These are phyloP conservation scores for Neonectria neomacrospora DNA, from an alignment of 2,329 filamentous ascomycete species.

Conservation along the genomic window DNA sequence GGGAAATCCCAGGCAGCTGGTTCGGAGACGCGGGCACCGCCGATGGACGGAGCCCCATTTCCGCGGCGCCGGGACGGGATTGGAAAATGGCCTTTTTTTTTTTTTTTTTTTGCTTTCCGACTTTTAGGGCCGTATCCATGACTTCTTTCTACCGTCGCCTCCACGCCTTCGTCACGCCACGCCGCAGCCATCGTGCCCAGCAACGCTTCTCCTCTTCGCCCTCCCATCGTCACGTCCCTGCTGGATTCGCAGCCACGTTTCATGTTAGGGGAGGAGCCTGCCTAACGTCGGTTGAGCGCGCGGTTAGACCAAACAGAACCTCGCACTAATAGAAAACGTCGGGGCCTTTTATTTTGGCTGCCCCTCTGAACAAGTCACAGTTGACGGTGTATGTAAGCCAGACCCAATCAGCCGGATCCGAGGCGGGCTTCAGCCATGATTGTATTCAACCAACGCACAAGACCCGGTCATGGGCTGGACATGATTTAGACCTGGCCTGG, in stretches of 20 bases:
- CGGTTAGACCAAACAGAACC: neutral
- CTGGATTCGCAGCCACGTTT: neutral
- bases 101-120: no score
- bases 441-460: conserved; percentile 3
- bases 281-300: neutral
- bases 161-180: conserved; percentile 1
- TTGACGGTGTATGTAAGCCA: conserved; percentile 18
- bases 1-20: conserved; percentile 22
- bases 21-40: conserved; percentile 21
- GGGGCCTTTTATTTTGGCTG: neutral
- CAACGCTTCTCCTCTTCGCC: conserved; percentile 9
- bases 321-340: neutral
- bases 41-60: conserved; percentile 9
- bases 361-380: neutral
- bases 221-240: neutral
- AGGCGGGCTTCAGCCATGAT: neutral
- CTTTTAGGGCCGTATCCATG: neutral
- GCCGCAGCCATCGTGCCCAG: neutral
- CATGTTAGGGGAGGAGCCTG: neutral
- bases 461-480: conserved; percentile 3
- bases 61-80: conserved; percentile 16
- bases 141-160: neutral
- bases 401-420: conserved; percentile 6
- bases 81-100: no score
- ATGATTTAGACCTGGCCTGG: neutral